Evolutionary conservation across 495 filamentous ascomycete genomes (phyloP).

Genomic region (Aspergillus affinis): DNA sequence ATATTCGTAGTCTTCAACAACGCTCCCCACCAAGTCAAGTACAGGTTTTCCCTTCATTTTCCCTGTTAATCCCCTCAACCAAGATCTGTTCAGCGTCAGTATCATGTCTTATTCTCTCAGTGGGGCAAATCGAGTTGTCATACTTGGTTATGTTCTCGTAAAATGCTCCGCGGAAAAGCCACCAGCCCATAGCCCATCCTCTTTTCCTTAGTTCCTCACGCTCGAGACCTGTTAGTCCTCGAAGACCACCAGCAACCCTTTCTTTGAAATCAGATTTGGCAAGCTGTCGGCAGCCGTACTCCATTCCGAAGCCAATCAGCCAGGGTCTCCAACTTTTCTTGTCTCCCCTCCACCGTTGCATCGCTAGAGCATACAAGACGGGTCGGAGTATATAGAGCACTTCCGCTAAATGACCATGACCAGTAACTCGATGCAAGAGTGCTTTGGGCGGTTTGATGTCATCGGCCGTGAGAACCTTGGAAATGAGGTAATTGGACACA

Average conservation of each 20-base stretch:
- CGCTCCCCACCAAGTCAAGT: conserved; percentile 73
- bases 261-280: conserved; percentile 71
- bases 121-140: conserved; percentile 4
- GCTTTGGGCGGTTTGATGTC: conserved; percentile 89
- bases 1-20: conserved; percentile 94
- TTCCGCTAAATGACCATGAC: conserved; percentile 79
- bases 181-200: conserved; percentile 90
- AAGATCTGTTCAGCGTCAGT: conserved; percentile 48
- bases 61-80: conserved; percentile 58
- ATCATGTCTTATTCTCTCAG: conserved; percentile 5
- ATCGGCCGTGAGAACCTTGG: conserved; percentile 90
- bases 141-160: conserved; percentile 92
- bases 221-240: conserved; percentile 78
- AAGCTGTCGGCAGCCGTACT: conserved; percentile 82
- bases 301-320: conserved; percentile 82
- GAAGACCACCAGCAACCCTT: conserved; percentile 62
- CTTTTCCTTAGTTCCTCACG: conserved; percentile 81
- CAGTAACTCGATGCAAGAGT: conserved; percentile 67
- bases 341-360: conserved; percentile 65
- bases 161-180: conserved; percentile 91
- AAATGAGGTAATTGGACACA: conserved; percentile 80
- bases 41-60: conserved; percentile 74
- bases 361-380: conserved; percentile 80
- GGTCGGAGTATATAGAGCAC: conserved; percentile 88
- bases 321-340: conserved; percentile 80